These are phyloP conservation scores for Apiotrichum mycotoxinovorans DNA, from an alignment of 1,284 basidiomycete genomes.

Conservation along the genomic window DNA sequence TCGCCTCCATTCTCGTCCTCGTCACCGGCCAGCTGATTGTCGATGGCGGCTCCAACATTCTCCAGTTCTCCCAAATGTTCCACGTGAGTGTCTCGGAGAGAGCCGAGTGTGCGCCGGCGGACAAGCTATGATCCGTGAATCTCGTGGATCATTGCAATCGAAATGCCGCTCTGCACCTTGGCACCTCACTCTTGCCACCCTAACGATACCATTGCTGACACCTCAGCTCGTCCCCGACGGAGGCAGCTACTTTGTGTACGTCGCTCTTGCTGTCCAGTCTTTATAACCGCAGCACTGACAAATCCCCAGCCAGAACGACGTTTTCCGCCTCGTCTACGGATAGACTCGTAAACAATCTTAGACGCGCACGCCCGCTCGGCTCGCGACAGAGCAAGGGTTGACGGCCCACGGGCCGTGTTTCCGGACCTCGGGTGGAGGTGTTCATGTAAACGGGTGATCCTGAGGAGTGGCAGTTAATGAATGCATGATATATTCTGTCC, in stretches of 20 bases:
- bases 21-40: slow-evolving; percentile 84
- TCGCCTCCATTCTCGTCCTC: slow-evolving; percentile 72
- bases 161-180: too few relatives aligned
- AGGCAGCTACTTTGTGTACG: slow-evolving; percentile 70
- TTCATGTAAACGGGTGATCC: too few relatives aligned
- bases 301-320: slow-evolving; percentile 4
- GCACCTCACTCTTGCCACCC: not conserved
- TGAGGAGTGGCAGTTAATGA: not conserved
- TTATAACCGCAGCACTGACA: not conserved
- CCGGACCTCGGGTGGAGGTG: not conserved
- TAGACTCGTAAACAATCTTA: slow-evolving; percentile 8
- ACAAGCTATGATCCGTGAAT: too few relatives aligned
- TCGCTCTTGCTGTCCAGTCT: not conserved
- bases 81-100: slow-evolving; percentile 52
- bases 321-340: slow-evolving; percentile 25
- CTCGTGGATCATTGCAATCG: too few relatives aligned
- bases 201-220: not conserved
- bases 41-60: slow-evolving; percentile 70
- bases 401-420: not conserved
- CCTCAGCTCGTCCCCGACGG: slow-evolving; percentile 67
- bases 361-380: not conserved
- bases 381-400: not conserved
- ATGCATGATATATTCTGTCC: slow-evolving; percentile 17
- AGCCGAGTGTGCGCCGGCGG: too few relatives aligned
- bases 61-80: slow-evolving; percentile 88